Conservation (phyloP, 805 yeast genomes). For the Schwanniomyces yamadae region DNA sequence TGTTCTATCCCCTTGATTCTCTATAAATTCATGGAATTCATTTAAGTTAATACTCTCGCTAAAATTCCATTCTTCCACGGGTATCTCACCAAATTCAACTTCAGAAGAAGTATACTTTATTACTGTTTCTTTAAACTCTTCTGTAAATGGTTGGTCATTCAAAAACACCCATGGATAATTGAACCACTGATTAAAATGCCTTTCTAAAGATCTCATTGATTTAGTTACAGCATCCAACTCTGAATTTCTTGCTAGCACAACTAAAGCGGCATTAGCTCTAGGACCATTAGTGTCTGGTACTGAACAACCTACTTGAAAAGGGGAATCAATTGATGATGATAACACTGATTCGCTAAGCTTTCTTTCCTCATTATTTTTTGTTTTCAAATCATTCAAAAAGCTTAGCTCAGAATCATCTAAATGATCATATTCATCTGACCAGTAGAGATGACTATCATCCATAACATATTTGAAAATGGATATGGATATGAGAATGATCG, state of each 20-base stretch:
- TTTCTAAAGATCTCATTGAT: slow-evolving; percentile 73
- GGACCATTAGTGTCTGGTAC: slow-evolving; percentile 40
- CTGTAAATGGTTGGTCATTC: slow-evolving; percentile 73
- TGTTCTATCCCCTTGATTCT: slow-evolving; percentile 77
- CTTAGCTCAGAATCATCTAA: not conserved
- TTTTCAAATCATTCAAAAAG: not conserved
- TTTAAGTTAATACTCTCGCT: slow-evolving; percentile 36
- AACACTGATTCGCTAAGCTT: slow-evolving; percentile 10
- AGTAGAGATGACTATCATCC: not conserved
- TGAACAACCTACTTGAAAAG: slow-evolving; percentile 57
- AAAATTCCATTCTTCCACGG: slow-evolving; percentile 67
- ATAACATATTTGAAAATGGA: not conserved
- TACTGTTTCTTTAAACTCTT: slow-evolving; percentile 59
- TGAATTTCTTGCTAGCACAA: slow-evolving; percentile 76
- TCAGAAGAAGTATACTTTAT: slow-evolving; percentile 52
- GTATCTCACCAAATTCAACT: slow-evolving; percentile 71
- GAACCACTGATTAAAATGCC: slow-evolving; percentile 92
- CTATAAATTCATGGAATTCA: slow-evolving; percentile 55
- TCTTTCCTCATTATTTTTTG: not conserved
- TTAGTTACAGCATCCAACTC: slow-evolving; percentile 76
- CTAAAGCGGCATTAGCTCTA: slow-evolving; percentile 80
- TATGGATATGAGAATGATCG: slow-evolving; percentile 50
- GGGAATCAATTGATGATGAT: slow-evolving; percentile 27
- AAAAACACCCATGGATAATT: slow-evolving; percentile 90
- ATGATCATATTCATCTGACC: not conserved